Conservation (phyloP, 345 rosid species). For the Nasturtium officinale region DNA sequence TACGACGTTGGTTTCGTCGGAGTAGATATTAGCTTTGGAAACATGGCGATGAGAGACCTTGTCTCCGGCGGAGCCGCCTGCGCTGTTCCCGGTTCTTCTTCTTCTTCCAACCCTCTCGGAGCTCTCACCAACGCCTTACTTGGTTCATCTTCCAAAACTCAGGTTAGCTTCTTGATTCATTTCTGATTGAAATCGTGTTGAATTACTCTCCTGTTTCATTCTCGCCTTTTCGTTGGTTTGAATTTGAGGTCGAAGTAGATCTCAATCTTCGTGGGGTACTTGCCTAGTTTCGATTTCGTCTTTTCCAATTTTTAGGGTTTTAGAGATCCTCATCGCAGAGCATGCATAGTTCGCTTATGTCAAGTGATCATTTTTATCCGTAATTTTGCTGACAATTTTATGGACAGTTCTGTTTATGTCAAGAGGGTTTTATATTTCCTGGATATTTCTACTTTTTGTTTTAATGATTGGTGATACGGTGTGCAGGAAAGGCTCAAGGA, state of each 20-base stretch:
- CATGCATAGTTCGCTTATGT: background rate
- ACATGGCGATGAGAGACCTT: slow-evolving; percentile 96
- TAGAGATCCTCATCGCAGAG: background rate
- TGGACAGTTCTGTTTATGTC: too few species aligned
- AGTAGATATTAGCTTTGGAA: background rate
- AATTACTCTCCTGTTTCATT: background rate
- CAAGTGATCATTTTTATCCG: background rate
- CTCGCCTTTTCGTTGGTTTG: background rate
- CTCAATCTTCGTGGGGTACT: background rate
- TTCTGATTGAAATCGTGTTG: background rate
- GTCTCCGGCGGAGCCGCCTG: slow-evolving; percentile 97
- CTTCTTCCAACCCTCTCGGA: slow-evolving; percentile 89
- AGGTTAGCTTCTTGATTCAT: slow-evolving; percentile 50
- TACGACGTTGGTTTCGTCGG: slow-evolving; percentile 22
- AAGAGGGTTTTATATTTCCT: too few species aligned
- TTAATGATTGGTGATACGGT: slow-evolving; percentile 24
- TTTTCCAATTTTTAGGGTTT: background rate
- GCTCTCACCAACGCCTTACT: slow-evolving; percentile 89
- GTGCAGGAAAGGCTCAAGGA: slow-evolving; percentile 84
- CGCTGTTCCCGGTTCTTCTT: slow-evolving; percentile 89
- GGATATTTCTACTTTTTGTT: too few species aligned
- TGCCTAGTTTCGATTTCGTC: background rate
- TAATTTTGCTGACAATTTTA: background rate
- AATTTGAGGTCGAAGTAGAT: too few species aligned
- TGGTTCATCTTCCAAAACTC: slow-evolving; percentile 90